Evolutionary conservation across 2,329 filamentous ascomycete species (phyloP).

Genomic region (Aspergillus neotritici): DNA sequence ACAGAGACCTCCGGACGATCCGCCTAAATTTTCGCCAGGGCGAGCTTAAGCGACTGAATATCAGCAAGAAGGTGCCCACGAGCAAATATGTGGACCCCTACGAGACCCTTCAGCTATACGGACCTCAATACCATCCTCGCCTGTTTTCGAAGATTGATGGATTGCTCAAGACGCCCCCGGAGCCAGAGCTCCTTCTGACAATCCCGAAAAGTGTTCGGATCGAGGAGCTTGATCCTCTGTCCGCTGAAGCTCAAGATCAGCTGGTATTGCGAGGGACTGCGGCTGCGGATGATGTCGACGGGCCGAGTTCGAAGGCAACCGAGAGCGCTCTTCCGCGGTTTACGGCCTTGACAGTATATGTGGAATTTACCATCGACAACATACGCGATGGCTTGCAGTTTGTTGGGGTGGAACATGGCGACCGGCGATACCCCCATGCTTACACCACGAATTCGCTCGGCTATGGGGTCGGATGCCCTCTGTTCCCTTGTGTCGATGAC

Average conservation of each 20-base stretch:
- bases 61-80: slow-evolving; percentile 39
- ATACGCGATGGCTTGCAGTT: slow-evolving; percentile 88
- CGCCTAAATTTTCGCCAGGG: slow-evolving; percentile 60
- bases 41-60: slow-evolving; percentile 48
- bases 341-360: slow-evolving; percentile 57
- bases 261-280: slow-evolving; percentile 38
- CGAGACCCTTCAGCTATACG: slow-evolving; percentile 48
- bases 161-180: slow-evolving; percentile 47
- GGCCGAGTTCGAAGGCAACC: slow-evolving; percentile 28
- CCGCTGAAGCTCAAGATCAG: slow-evolving; percentile 45
- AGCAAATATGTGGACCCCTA: slow-evolving; percentile 40
- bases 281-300: slow-evolving; percentile 34
- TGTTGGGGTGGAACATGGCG: slow-evolving; percentile 73
- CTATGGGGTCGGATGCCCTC: slow-evolving; percentile 71
- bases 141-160: slow-evolving; percentile 63
- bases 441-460: slow-evolving; percentile 80
- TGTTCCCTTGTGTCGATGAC: slow-evolving; percentile 93
- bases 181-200: slow-evolving; percentile 54
- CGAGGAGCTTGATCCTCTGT: slow-evolving; percentile 53
- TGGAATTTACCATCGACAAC: slow-evolving; percentile 71
- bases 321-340: slow-evolving; percentile 46
- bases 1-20: slow-evolving; percentile 50
- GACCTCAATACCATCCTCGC: slow-evolving; percentile 69
- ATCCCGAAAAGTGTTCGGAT: slow-evolving; percentile 59
- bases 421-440: slow-evolving; percentile 80